phyloP scores from a whole-genome alignment of 2,329 filamentous ascomycete genomes.

The Ceratocystis destructans region DNA sequence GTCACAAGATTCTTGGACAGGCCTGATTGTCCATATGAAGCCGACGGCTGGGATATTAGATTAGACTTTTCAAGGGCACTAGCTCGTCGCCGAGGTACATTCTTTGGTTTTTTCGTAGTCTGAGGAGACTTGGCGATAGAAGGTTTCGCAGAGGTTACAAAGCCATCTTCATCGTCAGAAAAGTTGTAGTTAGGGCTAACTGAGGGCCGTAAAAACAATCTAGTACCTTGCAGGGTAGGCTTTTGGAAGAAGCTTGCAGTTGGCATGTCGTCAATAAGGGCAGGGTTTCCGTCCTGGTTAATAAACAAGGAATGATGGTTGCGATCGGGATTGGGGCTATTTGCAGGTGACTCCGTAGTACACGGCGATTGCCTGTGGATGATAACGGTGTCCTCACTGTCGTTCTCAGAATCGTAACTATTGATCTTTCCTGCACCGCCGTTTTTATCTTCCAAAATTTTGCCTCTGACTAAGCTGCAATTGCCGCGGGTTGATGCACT shows the following conservation, averaged over 20 bases:
- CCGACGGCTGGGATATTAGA: neutral
- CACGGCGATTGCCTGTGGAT: neutral
- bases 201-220: conserved; percentile 4
- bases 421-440: neutral
- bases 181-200: conserved; percentile 21
- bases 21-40: neutral
- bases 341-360: neutral
- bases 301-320: neutral
- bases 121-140: neutral
- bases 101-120: neutral
- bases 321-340: neutral
- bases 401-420: neutral
- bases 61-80: neutral
- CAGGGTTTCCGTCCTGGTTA: neutral
- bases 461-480: neutral
- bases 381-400: conserved; percentile 1
- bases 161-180: conserved; percentile 22
- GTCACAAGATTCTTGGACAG: neutral
- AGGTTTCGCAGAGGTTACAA: conserved; percentile 10
- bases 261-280: neutral
- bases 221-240: neutral
- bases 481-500: neutral
- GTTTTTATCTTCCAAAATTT: neutral
- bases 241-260: neutral
- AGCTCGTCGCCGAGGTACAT: neutral